Evolutionary conservation across 768 basidiomycete species (phyloP).

Genomic region (Kwoniella heveanensis): DNA sequence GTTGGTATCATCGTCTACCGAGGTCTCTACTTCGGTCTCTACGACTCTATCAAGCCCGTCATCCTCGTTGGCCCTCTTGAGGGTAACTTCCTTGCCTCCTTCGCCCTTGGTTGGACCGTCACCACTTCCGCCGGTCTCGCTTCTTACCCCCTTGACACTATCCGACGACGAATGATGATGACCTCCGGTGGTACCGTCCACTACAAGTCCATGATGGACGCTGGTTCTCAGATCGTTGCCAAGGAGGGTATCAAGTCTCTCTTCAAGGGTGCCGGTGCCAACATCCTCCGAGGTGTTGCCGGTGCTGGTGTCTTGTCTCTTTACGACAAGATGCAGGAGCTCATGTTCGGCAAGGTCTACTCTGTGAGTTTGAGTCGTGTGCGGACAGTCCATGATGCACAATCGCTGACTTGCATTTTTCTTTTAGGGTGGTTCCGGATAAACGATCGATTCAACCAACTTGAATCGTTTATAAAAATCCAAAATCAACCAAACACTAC

Average conservation of each 20-base stretch:
- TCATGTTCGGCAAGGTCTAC: constrained; percentile 98
- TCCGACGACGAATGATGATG: constrained; percentile 99
- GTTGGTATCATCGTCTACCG: constrained; percentile 99
- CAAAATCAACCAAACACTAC: constrained; percentile 13
- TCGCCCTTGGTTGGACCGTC: constrained; percentile 97
- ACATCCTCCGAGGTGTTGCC: constrained; percentile 96
- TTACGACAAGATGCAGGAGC: constrained; percentile 96
- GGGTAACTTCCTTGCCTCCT: constrained; percentile 96
- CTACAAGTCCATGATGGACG: constrained; percentile 99
- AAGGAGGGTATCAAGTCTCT: constrained; percentile 95
- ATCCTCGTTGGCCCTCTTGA: constrained; percentile 93
- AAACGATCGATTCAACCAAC: constrained; percentile 35
- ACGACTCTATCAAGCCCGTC: constrained; percentile 69
- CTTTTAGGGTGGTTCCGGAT: constrained; percentile 52
- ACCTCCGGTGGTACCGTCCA: constrained; percentile 91
- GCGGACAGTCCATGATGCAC: not conserved
- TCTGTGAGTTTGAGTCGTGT: constrained; percentile 66
- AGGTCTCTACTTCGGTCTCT: constrained; percentile 97
- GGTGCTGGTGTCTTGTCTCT: constrained; percentile 99
- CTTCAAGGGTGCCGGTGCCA: constrained; percentile 98
- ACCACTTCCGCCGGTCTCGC: constrained; percentile 99
- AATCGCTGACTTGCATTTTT: constrained; percentile 8
- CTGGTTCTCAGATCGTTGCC: constrained; percentile 86
- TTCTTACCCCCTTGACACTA: constrained; percentile 64
- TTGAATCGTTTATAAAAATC: constrained; percentile 11